Percentiles rank a stretch among this genome's conserved stretches.
These are phyloP conservation scores for Glonium stellatum DNA, from an alignment of 495 filamentous ascomycete species.

Conservation along the genomic window DNA sequence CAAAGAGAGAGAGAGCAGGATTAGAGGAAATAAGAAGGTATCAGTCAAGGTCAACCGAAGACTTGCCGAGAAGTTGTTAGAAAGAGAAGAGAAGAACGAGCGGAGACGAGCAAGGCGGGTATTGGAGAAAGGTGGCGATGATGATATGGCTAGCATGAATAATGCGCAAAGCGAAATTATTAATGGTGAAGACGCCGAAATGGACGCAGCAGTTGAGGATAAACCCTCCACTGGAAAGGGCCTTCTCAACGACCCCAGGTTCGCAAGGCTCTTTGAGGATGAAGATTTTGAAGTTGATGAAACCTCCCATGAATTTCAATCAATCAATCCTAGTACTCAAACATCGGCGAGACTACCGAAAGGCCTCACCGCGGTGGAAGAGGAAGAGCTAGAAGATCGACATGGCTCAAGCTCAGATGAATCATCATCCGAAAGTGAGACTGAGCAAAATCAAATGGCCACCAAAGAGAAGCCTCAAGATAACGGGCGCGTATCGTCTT, in stretches of 20 bases:
- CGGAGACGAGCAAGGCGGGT: conserved; percentile 55
- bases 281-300: conserved; percentile 91
- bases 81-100: conserved; percentile 72
- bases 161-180: conserved; percentile 1
- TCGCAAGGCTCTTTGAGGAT: conserved; percentile 83
- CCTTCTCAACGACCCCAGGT: conserved; percentile 75
- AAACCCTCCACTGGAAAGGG: conserved; percentile 33
- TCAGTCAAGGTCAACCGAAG: conserved; percentile 82
- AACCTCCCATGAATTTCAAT: conserved; percentile 73
- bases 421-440: conserved; percentile 30
- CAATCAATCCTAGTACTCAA: conserved; percentile 76
- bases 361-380: conserved; percentile 62
- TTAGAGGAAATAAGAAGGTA: conserved; percentile 86
- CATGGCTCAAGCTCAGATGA: conserved; percentile 31
- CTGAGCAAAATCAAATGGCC: conserved; percentile 34
- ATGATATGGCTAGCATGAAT: conserved; percentile 25
- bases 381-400: conserved; percentile 48
- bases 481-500: conserved; percentile 57
- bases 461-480: conserved; percentile 16
- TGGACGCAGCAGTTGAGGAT: conserved; percentile 17
- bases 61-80: conserved; percentile 74
- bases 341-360: conserved; percentile 33
- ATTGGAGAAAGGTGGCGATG: conserved; percentile 50
- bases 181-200: neutral
- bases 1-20: conserved; percentile 85